Evolutionary conservation across 306 rosid genomes (phyloP).

Genomic region (Dryas drummondii): DNA sequence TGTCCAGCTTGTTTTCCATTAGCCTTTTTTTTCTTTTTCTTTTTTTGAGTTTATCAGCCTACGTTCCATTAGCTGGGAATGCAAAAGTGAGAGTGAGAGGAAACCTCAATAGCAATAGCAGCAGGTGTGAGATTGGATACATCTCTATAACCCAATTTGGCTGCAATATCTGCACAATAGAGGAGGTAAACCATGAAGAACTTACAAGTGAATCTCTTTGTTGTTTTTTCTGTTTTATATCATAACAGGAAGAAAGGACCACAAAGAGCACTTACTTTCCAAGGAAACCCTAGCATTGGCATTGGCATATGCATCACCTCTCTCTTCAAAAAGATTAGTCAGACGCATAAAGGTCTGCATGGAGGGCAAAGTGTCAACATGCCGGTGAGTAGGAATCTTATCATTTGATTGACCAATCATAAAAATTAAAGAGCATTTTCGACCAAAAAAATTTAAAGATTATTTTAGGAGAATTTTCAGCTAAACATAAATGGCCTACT

Average conservation of each 20-base stretch:
- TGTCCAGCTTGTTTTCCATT: too few relatives aligned
- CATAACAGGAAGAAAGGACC: constrained; percentile 9
- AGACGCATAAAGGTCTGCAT: constrained; percentile 70
- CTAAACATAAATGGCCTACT: constrained; percentile 42
- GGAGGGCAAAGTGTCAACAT: constrained; percentile 21
- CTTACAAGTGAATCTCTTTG: neutral
- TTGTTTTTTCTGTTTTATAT: neutral
- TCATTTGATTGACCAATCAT: neutral
- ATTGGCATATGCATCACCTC: constrained; percentile 74
- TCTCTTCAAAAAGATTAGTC: constrained; percentile 70
- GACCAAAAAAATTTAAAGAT: neutral
- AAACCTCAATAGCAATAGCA: constrained; percentile 83
- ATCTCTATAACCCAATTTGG: constrained; percentile 57
- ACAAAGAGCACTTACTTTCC: constrained; percentile 53
- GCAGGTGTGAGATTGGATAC: constrained; percentile 69
- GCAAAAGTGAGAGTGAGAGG: constrained; percentile 24
- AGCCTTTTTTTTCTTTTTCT: neutral
- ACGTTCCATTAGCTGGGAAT: neutral
- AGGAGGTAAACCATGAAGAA: constrained; percentile 5
- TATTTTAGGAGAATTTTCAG: neutral
- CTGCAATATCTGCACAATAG: constrained; percentile 62
- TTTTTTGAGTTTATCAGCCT: too few relatives aligned
- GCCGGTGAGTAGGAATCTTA: neutral
- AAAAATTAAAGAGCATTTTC: neutral
- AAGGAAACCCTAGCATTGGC: constrained; percentile 80